Conservation (phyloP, 768 basidiomycete species). For the Crepidotus variabilis region DNA sequence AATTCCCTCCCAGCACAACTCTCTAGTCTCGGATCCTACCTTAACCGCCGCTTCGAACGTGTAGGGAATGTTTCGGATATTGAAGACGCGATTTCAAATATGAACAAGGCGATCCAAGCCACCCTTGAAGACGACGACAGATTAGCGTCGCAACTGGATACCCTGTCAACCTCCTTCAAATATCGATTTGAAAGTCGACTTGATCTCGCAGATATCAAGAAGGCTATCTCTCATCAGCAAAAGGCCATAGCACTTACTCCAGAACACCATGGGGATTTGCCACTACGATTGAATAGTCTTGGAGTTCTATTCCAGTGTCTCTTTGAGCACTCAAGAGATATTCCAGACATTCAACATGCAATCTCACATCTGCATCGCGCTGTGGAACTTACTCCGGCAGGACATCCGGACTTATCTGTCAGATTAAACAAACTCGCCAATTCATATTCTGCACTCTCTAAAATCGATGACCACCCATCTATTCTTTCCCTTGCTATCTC, state of each 20-base stretch:
- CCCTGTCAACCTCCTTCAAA: not conserved
- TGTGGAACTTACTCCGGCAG: slow-evolving; percentile 3
- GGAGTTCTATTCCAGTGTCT: slow-evolving; percentile 14
- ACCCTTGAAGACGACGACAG: not conserved
- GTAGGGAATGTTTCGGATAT: not conserved
- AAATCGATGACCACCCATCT: not conserved
- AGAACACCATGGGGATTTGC: not conserved
- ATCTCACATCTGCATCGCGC: slow-evolving; percentile 1
- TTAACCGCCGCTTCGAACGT: not conserved
- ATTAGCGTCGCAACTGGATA: not conserved
- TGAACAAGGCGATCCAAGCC: not conserved
- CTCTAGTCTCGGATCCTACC: not conserved
- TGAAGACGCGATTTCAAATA: not conserved
- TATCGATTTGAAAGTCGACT: not conserved
- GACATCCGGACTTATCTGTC: not conserved
- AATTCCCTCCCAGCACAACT: not conserved
- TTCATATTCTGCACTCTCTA: not conserved
- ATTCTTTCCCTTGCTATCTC: not conserved
- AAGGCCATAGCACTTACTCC: not conserved
- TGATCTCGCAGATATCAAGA: slow-evolving; percentile 6
- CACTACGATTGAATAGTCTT: not conserved
- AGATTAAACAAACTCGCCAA: slow-evolving; percentile 1
- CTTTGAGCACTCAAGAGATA: not conserved
- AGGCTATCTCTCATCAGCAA: not conserved
- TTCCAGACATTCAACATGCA: not conserved